Percentiles rank a stretch among this genome's conserved stretches.
Conservation (phyloP, 495 filamentous ascomycete genomes). For the Talaromyces liani region DNA sequence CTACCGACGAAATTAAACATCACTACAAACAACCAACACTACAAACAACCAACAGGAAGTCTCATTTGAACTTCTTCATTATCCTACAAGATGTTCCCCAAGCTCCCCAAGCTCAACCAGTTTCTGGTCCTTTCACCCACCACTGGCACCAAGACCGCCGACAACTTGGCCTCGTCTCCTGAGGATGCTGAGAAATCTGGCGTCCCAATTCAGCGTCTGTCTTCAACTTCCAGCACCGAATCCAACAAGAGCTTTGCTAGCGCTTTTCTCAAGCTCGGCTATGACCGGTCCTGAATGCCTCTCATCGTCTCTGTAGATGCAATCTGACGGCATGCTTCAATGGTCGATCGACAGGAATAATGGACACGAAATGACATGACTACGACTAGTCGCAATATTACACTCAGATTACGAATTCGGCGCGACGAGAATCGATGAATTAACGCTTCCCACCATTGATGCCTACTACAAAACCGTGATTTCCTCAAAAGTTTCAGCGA, state of each 20-base stretch:
- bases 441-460: neutral
- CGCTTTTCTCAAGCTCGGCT: slow-evolving; percentile 8
- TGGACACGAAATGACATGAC: neutral
- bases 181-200: slow-evolving; percentile 1
- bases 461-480: neutral
- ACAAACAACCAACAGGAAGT: neutral
- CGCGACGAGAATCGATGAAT: neutral
- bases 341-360: neutral
- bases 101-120: slow-evolving; percentile 7
- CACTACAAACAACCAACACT: neutral
- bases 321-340: neutral
- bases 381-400: neutral
- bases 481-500: neutral
- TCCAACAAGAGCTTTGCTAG: neutral
- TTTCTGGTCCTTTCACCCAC: slow-evolving; percentile 5
- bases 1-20: neutral
- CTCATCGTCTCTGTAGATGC: neutral
- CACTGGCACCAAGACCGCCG: neutral
- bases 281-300: slow-evolving; percentile 6
- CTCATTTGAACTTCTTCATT: neutral
- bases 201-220: neutral
- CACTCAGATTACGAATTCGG: neutral
- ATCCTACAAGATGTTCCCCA: slow-evolving; percentile 7
- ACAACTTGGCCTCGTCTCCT: neutral
- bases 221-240: slow-evolving; percentile 8